Evolutionary conservation across 2,329 filamentous ascomycete genomes (phyloP), one percentile per base, ranked within the genome.

Genomic region (Pseudonectria foliicola): DNA sequence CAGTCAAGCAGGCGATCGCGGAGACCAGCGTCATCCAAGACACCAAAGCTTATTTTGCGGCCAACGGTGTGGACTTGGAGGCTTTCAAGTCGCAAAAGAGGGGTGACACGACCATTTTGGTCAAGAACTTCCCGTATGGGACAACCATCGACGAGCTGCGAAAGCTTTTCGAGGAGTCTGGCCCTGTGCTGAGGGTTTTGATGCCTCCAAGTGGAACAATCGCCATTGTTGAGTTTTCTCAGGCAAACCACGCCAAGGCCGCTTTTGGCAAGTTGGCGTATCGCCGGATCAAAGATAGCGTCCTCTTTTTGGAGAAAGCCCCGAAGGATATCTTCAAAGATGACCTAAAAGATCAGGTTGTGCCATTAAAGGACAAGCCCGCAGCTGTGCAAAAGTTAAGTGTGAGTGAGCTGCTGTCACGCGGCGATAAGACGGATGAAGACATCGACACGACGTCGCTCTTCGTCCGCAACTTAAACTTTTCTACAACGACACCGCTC

Each of bases 1-100:
- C 86, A 29, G 85, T 98, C 38, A 95, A 93, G 67, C 92, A 96
- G 68, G 92, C 92, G 8, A 84, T 95, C 59, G 92, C 90, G 28
- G 92, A 98, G 68, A 96, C 90, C 14, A 84, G 92, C 44, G 77
- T 95, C 48, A 96, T 98, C 39, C 87, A 95, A 63, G 92, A 96
- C 60, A 95, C 88, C 3, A 96, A 95, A 62, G 71, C 82, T 8
- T 98, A 93, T 63, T 95, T 98, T 55, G 70, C 75, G 34, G 75
- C 82, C 29, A 86, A 95, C 46, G 90, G 90, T 25, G 85, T 96
- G 14, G 87, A 96, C 60, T 70, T 98, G 30, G 82, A 95, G 45
- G 83, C 89, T 10, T 96, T 98, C 67, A 92, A 90, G 60, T 80
- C 76, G 36, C 78, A 80, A 42, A 79, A 86, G 57, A 81, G 89